Percentiles rank a stretch among this genome's conserved stretches.
phyloP scores from a whole-genome alignment of 2,329 filamentous ascomycete genomes.

The Monosporascus sp. region DNA sequence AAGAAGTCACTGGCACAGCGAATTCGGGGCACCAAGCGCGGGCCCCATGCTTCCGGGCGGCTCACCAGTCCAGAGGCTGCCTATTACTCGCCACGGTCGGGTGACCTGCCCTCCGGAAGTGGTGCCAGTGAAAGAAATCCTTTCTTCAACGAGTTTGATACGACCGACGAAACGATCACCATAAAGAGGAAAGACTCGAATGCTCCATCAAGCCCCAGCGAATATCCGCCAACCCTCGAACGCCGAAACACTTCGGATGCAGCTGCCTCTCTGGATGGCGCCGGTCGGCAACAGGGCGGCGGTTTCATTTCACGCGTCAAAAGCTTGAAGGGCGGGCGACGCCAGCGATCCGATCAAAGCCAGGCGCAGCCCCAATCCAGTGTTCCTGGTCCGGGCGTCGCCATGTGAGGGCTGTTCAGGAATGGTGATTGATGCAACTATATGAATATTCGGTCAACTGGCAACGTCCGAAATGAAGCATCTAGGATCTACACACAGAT shows the following conservation, averaged over 20 bases:
- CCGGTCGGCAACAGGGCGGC: constrained; percentile 39
- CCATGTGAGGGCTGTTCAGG: constrained; percentile 9
- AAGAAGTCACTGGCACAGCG: constrained; percentile 96
- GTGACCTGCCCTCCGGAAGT: constrained; percentile 30
- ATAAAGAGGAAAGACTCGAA: constrained; percentile 34
- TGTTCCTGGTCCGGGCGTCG: constrained; percentile 14
- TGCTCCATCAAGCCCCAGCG: constrained; percentile 47
- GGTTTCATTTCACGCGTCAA: constrained; percentile 76
- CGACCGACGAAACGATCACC: constrained; percentile 46
- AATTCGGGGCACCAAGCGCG: constrained; percentile 76
- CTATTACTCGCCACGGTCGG: constrained; percentile 8
- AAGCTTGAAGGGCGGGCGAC: constrained; percentile 69
- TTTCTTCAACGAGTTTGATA: constrained; percentile 75
- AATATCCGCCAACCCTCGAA: constrained; percentile 47
- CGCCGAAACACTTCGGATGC: constrained; percentile 60
- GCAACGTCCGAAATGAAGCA: too few species aligned
- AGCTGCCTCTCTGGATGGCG: constrained; percentile 34
- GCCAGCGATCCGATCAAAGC: constrained; percentile 35
- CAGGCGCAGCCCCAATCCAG: constrained; percentile 12
- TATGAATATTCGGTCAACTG: too few species aligned
- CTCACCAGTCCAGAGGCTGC: neutral
- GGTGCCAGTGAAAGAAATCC: constrained; percentile 58
- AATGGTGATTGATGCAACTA: neutral
- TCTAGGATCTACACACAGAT: too few species aligned
- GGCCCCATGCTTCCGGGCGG: constrained; percentile 49